Evolutionary conservation across 2,329 filamentous ascomycete species (phyloP).

Genomic region (Ascochyta rabiei): DNA sequence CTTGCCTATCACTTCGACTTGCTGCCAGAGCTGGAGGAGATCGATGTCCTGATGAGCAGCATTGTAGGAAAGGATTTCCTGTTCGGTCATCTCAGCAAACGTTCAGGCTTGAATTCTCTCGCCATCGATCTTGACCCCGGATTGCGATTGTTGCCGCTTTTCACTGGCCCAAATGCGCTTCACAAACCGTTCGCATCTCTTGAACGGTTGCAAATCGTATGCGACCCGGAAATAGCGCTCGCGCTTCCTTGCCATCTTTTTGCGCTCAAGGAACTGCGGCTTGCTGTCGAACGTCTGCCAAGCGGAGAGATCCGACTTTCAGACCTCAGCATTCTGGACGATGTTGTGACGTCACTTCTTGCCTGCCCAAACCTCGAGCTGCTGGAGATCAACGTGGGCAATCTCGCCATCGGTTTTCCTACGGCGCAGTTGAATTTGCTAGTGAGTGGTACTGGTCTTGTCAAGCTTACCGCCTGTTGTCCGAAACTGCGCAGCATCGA

Average conservation of each 20-base stretch:
- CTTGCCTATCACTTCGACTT: conserved; percentile 30
- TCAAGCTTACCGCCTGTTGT: conserved; percentile 30
- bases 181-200: conserved; percentile 30
- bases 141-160: conserved; percentile 27
- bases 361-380: conserved; percentile 27
- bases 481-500: conserved; percentile 33
- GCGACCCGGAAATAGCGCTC: conserved; percentile 41
- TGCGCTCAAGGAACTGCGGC: conserved; percentile 31
- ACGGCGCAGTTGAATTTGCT: conserved; percentile 25
- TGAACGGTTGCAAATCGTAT: conserved; percentile 34
- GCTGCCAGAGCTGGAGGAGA: conserved; percentile 23
- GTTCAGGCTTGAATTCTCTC: conserved; percentile 30
- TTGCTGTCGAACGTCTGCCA: conserved; percentile 39
- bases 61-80: conserved; percentile 34
- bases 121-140: conserved; percentile 43
- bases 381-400: conserved; percentile 35
- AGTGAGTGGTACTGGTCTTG: conserved; percentile 29
- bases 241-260: conserved; percentile 33
- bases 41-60: conserved; percentile 33
- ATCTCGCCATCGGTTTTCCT: conserved; percentile 34
- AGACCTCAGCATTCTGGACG: conserved; percentile 31
- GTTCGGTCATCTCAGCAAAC: conserved; percentile 36
- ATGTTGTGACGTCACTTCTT: conserved; percentile 26
- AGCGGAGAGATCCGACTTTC: conserved; percentile 16
- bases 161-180: conserved; percentile 24